These are phyloP conservation scores for Cercospora brassicicola DNA, from an alignment of 2,329 filamentous ascomycete species.

Conservation along the genomic window DNA sequence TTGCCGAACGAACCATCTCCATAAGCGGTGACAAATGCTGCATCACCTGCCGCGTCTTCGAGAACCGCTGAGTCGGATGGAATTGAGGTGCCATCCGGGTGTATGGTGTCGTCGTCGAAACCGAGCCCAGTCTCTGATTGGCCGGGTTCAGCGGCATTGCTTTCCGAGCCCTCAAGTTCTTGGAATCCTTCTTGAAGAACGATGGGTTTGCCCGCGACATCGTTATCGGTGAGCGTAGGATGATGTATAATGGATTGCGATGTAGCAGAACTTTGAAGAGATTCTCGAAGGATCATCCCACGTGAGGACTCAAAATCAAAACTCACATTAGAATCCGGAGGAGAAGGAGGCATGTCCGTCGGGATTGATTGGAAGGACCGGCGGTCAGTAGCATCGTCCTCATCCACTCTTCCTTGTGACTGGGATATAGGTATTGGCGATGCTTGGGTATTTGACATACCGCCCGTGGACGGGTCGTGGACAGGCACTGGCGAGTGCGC, in stretches of 20 bases:
- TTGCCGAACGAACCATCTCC: background rate
- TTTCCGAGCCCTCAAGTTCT: background rate
- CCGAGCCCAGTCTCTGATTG: conserved; percentile 2
- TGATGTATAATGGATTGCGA: conserved; percentile 4
- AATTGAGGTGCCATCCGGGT: background rate
- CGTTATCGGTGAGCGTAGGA: background rate
- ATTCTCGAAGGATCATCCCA: conserved; percentile 3
- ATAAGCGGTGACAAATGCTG: conserved; percentile 6
- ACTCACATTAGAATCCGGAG: conserved; percentile 39
- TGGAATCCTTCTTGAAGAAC: conserved; percentile 3
- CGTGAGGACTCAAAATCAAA: conserved; percentile 24
- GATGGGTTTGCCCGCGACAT: background rate
- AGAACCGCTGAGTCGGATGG: background rate
- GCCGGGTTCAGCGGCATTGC: background rate
- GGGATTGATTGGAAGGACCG: conserved; percentile 36
- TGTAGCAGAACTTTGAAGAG: background rate
- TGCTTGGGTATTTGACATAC: background rate
- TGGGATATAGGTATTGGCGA: conserved; percentile 6
- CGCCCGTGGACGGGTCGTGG: background rate
- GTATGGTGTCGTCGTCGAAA: background rate
- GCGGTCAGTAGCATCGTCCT: conserved; percentile 1
- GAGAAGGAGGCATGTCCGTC: conserved; percentile 39
- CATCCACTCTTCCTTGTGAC: background rate
- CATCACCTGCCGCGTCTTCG: background rate
- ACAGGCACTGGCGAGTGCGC: background rate